Conservation (phyloP, 768 basidiomycete genomes). For the Phylloporus sp. region DNA sequence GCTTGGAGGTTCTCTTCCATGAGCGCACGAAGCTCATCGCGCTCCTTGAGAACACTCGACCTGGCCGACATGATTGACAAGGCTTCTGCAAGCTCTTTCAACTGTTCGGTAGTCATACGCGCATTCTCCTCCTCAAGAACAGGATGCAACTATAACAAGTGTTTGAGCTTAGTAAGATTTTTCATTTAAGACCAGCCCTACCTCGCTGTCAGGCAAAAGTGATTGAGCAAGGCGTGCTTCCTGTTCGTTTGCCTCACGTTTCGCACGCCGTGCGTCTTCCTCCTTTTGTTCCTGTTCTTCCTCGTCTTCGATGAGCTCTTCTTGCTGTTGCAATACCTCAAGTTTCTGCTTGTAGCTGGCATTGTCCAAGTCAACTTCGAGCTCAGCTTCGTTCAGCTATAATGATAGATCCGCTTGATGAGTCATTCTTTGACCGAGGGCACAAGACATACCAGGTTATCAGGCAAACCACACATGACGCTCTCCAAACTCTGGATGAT, state of each 20-base stretch:
- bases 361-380: slow-evolving; percentile 90
- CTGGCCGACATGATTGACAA: slow-evolving; percentile 88
- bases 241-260: slow-evolving; percentile 73
- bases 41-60: slow-evolving; percentile 93
- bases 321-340: slow-evolving; percentile 95
- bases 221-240: slow-evolving; percentile 78
- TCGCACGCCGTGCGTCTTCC: slow-evolving; percentile 83
- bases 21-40: slow-evolving; percentile 83
- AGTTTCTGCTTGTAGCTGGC: slow-evolving; percentile 98
- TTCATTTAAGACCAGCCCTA: slow-evolving; percentile 29
- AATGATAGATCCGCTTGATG: neutral
- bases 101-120: slow-evolving; percentile 96
- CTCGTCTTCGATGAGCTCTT: slow-evolving; percentile 99
- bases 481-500: slow-evolving; percentile 82
- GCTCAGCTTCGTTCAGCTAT: slow-evolving; percentile 94
- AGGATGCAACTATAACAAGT: slow-evolving; percentile 50
- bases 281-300: slow-evolving; percentile 97
- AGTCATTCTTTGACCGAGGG: neutral
- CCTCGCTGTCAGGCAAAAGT: slow-evolving; percentile 87
- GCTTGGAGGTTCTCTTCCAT: slow-evolving; percentile 92
- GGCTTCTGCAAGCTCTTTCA: slow-evolving; percentile 91
- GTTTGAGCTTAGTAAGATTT: neutral
- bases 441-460: slow-evolving; percentile 71
- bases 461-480: slow-evolving; percentile 88
- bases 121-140: slow-evolving; percentile 64